Evolutionary conservation across 2,329 filamentous ascomycete genomes (phyloP), one percentile per base, ranked within the genome.

Genomic region (Berkeleyomyces rouxiae): DNA sequence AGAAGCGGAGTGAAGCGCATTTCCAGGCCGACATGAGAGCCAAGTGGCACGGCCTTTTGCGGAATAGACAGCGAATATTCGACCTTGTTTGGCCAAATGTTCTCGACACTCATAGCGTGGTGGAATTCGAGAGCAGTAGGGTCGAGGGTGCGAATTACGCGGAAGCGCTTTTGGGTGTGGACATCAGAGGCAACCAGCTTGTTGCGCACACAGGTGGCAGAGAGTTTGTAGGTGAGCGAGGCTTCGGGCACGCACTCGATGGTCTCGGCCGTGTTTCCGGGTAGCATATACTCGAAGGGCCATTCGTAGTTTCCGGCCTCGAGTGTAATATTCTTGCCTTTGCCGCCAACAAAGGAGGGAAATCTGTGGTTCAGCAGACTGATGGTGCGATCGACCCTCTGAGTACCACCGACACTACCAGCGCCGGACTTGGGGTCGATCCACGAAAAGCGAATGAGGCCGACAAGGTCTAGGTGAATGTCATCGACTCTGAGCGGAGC

Each of bases 41-140:
- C 93, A 69, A 96, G 95, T 16, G 96, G 87, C 61, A 96, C 86
- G 1, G 93, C 93, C 75, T 96, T 96, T 70, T 90, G 91, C 0
- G 93, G 92, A 9, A 95, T 88, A 64, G 89, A 84, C 66, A 99
- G 90, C 39, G 90, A 92, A 75, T 99, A 99, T 72, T 95, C 89
- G 68, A 97, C 82, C 77, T 99, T 99, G 76, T 96, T 93, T 4
- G 90, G 88, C 93, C 93, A 99, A 66, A 95, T 87, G 70, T 96
- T 96, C 73, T 96, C 91, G 67, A 97, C 91, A 66, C 88, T 89
- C 89, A 96, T 93, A 58, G 90, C 86, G 73, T 97, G 87, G 44
- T 87, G 79, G 66, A 91, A 81, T 70, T 92, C 88, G 64, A 91
- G 78, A 9, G 87, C 86, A 59, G 84, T 85, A 9, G 87, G 81